Conservation (phyloP, 805 yeast genomes). For the Lipomyces mesembrius region DNA sequence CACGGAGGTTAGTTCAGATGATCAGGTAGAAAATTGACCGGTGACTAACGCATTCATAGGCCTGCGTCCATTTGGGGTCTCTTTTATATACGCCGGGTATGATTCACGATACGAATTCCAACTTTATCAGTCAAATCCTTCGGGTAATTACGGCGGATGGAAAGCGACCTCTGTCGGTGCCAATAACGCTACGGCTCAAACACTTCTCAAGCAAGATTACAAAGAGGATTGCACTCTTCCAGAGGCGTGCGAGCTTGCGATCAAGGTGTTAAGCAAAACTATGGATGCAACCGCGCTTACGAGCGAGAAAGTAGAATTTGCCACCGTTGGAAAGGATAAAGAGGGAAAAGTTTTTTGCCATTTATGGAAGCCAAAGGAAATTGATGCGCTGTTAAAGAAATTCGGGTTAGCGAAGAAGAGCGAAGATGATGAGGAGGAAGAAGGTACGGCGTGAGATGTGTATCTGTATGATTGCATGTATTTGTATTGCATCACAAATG, state of each 20-base stretch:
- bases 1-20: constrained; percentile 68
- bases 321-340: constrained; percentile 65
- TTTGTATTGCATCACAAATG: neutral
- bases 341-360: constrained; percentile 63
- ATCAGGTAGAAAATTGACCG: neutral
- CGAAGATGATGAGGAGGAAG: constrained; percentile 51
- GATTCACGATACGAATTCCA: constrained; percentile 91
- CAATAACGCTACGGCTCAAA: constrained; percentile 94
- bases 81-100: constrained; percentile 89
- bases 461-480: neutral
- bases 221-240: constrained; percentile 68
- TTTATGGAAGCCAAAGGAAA: constrained; percentile 80
- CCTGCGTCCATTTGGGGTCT: constrained; percentile 96
- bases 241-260: constrained; percentile 84
- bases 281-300: constrained; percentile 86
- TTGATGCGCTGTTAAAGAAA: constrained; percentile 72
- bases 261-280: constrained; percentile 90
- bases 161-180: constrained; percentile 97
- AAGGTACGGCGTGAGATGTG: neutral
- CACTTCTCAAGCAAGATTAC: constrained; percentile 91
- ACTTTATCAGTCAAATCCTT: constrained; percentile 92
- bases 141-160: constrained; percentile 98
- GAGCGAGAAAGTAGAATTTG: constrained; percentile 89
- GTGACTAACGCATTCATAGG: constrained; percentile 44
- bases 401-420: constrained; percentile 69